A percentile compares a stretch with the other conserved stretches of the same genome.
These are phyloP conservation scores for Zhuliangozyma blackwelliae DNA, from an alignment of 1,139 yeast genomes.

Conservation along the genomic window DNA sequence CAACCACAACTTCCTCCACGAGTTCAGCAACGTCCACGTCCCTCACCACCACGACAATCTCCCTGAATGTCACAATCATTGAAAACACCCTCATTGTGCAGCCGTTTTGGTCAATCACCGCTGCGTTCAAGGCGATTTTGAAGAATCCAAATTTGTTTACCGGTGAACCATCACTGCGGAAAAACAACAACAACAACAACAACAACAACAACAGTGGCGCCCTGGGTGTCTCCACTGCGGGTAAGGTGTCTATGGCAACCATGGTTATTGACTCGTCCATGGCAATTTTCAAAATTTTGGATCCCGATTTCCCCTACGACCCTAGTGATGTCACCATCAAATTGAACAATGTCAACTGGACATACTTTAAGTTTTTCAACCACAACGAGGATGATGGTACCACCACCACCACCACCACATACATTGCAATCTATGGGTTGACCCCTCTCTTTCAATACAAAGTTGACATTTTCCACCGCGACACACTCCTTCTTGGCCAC, in stretches of 20 bases:
- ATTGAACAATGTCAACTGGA: slow-evolving; percentile 63
- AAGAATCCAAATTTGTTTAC: slow-evolving; percentile 47
- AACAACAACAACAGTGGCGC: slow-evolving; percentile 5
- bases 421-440: slow-evolving; percentile 48
- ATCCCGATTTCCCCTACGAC: slow-evolving; percentile 7
- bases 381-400: background rate
- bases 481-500: slow-evolving; percentile 17
- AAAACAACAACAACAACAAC: slow-evolving; percentile 18
- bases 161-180: slow-evolving; percentile 42
- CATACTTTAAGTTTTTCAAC: slow-evolving; percentile 34
- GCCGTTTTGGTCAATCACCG: slow-evolving; percentile 66
- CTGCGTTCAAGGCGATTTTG: slow-evolving; percentile 56
- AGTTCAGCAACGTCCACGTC: slow-evolving; percentile 12
- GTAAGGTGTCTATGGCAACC: slow-evolving; percentile 18
- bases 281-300: slow-evolving; percentile 43
- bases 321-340: slow-evolving; percentile 40
- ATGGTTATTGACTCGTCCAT: slow-evolving; percentile 29
- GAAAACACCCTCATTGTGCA: slow-evolving; percentile 38
- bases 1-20: slow-evolving; percentile 12
- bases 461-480: slow-evolving; percentile 46
- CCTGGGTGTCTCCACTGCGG: background rate
- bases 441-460: slow-evolving; percentile 69
- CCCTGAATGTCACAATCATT: slow-evolving; percentile 25
- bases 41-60: slow-evolving; percentile 12
- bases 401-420: slow-evolving; percentile 32